Base-by-base conservation (phyloP, 169 alveolate genomes). In the Fabrea salina region DNA sequence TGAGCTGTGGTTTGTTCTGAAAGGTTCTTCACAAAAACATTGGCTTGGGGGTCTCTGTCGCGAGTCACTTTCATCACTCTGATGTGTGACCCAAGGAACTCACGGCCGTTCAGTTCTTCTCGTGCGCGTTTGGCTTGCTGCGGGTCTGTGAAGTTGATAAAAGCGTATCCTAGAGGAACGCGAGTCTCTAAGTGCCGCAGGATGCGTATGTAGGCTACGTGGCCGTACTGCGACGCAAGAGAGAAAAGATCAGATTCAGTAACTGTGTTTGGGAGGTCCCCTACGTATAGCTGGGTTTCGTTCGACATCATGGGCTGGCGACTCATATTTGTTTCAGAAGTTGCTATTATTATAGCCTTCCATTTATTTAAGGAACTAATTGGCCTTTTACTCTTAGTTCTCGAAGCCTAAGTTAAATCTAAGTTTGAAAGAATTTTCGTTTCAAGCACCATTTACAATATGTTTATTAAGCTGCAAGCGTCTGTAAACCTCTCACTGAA, bases 31-130 rank as follows among this genome's bases (percentile, higher is more conserved):
- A 66, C 76, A 35, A 66, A 35, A 66, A 66, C 19, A 43, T 66
- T 66, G 35, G 76, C 76, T 41, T 66, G 58, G 33, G 71, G 71
- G 35, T 58, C 71, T 27, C 71, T 27, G 27, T 58, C 71, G 16
- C 71, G 71, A 35, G 47, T 22, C 33, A 39, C n/a, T 41, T 64
- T 33, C 50, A 40, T 40, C 16, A 64, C 56, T 64, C 76, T 64
- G 25, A 64, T 64, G 56, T 40, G 35, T 4, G 19, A 39, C 22
- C 76, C 76, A 39, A 25, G 1, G 35, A 64, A 33, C 6, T 22
- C n/a, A 2, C 37, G 33, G 40, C 56, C 50, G 40, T 64, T 64
- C 27, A 64, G 50, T 64, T 32, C 76, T 64, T 37, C 76, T 19
- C n/a, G 50, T 19, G 57, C 76, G 16, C 50, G 27, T 22, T 16